Evolutionary conservation across 2,329 filamentous ascomycete species (phyloP).

Genomic region (Fusarium sterilihyphosum): DNA sequence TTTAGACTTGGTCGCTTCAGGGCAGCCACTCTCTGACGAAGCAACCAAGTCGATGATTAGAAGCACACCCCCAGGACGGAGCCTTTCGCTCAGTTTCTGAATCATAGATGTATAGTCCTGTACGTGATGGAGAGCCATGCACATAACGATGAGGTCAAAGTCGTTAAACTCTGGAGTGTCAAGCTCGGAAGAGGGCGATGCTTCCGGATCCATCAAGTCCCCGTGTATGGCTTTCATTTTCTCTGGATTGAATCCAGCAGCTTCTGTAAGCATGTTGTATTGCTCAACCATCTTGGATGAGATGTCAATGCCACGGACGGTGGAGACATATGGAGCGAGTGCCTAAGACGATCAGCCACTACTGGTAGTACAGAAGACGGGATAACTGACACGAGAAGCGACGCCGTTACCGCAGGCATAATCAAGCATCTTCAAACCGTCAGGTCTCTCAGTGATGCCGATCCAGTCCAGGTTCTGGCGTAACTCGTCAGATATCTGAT

Average conservation of each 20-base stretch:
- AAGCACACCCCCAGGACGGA: background rate
- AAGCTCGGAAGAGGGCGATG: background rate
- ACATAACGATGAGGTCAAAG: background rate
- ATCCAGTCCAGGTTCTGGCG: background rate
- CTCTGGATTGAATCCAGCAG: background rate
- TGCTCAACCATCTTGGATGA: background rate
- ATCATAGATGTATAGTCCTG: background rate
- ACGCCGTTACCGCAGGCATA: background rate
- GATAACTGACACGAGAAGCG: background rate
- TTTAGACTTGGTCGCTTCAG: fast-evolving
- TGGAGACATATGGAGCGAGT: background rate
- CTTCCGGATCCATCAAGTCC: background rate
- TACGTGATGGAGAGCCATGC: background rate
- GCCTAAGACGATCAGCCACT: background rate
- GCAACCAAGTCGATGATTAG: background rate
- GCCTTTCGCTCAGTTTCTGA: background rate
- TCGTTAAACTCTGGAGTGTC: background rate
- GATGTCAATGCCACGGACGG: background rate
- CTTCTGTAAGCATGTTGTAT: background rate
- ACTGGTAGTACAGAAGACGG: fast-evolving
- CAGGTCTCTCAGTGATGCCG: fast-evolving
- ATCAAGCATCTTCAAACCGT: background rate
- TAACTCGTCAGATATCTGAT: background rate
- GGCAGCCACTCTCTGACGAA: background rate
- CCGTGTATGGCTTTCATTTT: background rate